phyloP scores from a whole-genome alignment of 768 basidiomycete genomes.

The Pholiota microspora region DNA sequence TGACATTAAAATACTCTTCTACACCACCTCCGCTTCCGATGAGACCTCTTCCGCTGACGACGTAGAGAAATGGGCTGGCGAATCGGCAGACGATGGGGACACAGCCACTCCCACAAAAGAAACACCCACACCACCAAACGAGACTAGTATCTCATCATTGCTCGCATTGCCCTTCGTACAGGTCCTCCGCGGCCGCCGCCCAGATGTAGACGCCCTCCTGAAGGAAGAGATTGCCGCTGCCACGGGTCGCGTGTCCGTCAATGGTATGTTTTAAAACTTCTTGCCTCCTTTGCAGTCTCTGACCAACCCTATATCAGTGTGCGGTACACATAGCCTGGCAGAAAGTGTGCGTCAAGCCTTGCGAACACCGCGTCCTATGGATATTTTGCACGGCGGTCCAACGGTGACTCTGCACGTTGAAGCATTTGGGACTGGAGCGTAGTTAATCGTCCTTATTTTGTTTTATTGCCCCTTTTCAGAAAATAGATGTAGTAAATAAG shows the following conservation, averaged over 20 bases:
- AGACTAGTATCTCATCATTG: too few species aligned
- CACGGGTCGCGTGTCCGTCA: constrained; percentile 43
- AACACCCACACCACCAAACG: too few species aligned
- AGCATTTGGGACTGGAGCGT: constrained; percentile 17
- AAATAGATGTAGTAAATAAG: too few species aligned
- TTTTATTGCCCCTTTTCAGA: too few species aligned
- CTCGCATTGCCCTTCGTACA: constrained; percentile 4
- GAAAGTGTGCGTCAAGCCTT: constrained; percentile 37
- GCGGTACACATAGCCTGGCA: constrained; percentile 42
- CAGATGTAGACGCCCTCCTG: constrained; percentile 37
- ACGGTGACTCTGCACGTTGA: constrained; percentile 46
- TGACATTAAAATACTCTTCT: constrained; percentile 37
- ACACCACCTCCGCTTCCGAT: constrained; percentile 28
- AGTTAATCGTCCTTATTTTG: not conserved
- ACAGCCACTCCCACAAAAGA: too few species aligned
- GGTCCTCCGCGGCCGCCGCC: constrained; percentile 36
- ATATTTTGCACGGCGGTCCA: constrained; percentile 42
- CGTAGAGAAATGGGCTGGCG: not conserved
- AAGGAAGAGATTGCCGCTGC: constrained; percentile 32
- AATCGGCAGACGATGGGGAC: too few species aligned
- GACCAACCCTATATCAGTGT: constrained; percentile 32
- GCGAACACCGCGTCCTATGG: constrained; percentile 32
- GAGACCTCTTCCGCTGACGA: not conserved
- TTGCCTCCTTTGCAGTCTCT: not conserved
- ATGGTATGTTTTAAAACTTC: constrained; percentile 32